These are phyloP conservation scores for Fusarium redolens DNA, from an alignment of 2,329 filamentous ascomycete species.

Conservation along the genomic window DNA sequence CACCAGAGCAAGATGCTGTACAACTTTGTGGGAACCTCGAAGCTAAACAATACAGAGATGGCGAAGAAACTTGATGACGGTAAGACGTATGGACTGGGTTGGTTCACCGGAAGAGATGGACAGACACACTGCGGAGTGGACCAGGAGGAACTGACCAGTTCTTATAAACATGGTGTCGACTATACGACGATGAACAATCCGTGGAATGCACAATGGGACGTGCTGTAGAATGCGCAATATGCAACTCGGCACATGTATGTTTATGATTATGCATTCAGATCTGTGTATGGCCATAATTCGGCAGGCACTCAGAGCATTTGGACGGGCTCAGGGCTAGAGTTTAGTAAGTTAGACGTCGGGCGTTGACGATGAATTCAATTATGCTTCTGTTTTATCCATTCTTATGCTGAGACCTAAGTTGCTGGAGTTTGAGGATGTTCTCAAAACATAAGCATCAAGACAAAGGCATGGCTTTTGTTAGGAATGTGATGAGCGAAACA, in stretches of 20 bases:
- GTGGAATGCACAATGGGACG: conserved; percentile 60
- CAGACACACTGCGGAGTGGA: conserved; percentile 82
- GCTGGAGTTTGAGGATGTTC: not conserved
- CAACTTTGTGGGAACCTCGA: conserved; percentile 77
- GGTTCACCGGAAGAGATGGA: conserved; percentile 80
- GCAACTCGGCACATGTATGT: not conserved
- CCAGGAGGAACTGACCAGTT: conserved; percentile 75
- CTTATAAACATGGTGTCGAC: conserved; percentile 73
- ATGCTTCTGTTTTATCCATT: conserved; percentile 10
- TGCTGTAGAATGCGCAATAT: conserved; percentile 39
- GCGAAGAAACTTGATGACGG: conserved; percentile 66
- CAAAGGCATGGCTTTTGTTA: not conserved
- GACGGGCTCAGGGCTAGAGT: conserved; percentile 8
- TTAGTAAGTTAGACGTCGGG: conserved; percentile 25
- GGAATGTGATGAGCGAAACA: conserved; percentile 24
- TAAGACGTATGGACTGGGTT: conserved; percentile 79
- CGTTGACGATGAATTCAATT: conserved; percentile 18
- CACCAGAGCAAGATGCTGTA: conserved; percentile 85
- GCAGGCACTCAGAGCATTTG: conserved; percentile 11
- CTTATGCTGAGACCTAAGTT: not conserved
- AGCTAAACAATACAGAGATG: conserved; percentile 71
- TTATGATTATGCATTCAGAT: conserved; percentile 26
- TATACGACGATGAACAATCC: conserved; percentile 62
- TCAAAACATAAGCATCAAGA: conserved; percentile 17
- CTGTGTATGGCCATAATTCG: conserved; percentile 18